Evolutionary conservation across 371 early-diverging fungal genomes (phyloP), one percentile per base, ranked within the genome.

Genomic region (Mucor velutinosus): DNA sequence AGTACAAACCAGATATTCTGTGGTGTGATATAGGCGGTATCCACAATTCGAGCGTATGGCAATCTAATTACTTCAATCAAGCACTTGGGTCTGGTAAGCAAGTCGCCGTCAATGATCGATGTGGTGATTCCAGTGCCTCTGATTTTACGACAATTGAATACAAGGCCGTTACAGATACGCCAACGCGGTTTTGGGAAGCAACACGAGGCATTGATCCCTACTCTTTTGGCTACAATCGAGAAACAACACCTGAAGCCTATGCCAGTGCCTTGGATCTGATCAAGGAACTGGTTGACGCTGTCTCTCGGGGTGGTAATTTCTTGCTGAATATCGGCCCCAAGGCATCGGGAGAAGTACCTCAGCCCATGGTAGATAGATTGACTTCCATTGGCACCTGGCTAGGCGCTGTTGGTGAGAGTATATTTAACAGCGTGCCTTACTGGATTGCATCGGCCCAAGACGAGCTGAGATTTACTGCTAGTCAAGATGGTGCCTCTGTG

Each of bases 1-100:
- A 64, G 1, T 67, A 70, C 49, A 63, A 75, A 21, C 77, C 77
- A 3, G 77, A 77, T 43, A 75, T 80, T 7, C 47, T 80, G 19
- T 80, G 80, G 80, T 73, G 80, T 29, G 80, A 80, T 64, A 80
- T 80, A 60, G 80, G 80, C 0, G 80, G 80, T 0, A 77, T 80
- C 35, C 71, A 80, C 29, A 76, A 80, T 35, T 77, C 80, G 0
- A 64, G 69, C 4, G 68, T 64, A 12, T 80, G 75, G 77, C 77
- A 77, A 55, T 29, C 66, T 2, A 60, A 73, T 10, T 80, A 58
- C 51, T 77, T 76, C 35, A 72, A 75, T 23, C 27, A 60, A 5
- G 79, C 76, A 1, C 32, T 37, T 10, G 14, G 25, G 0, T 7
- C 57, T 15, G 65, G 63, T 4, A 56, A 51, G 4, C 72, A 71